Evolutionary conservation across 352 stramenopile species (phyloP).

Genomic region (Phytophthora foliorum): DNA sequence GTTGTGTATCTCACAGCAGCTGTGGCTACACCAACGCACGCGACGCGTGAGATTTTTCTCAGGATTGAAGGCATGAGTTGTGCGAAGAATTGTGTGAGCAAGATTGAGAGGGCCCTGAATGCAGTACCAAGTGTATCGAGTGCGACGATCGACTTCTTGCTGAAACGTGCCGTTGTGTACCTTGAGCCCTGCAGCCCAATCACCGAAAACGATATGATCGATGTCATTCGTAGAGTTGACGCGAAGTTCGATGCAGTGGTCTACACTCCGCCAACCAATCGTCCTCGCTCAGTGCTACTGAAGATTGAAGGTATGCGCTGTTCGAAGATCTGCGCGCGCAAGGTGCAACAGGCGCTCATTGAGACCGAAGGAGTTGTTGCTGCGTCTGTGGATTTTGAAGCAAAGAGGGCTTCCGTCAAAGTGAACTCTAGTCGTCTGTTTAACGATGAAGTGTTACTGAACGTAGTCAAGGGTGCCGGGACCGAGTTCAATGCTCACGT

Average conservation of each 20-base stretch:
- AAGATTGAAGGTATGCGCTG: conserved; percentile 72
- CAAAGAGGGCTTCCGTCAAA: conserved; percentile 62
- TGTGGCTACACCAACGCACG: conserved; percentile 7
- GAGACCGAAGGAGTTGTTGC: conserved; percentile 81
- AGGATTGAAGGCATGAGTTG: neutral
- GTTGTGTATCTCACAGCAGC: conserved; percentile 33
- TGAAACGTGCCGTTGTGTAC: neutral
- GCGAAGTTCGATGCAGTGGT: neutral
- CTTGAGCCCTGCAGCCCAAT: neutral
- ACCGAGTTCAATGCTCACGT: conserved; percentile 51
- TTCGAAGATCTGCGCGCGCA: conserved; percentile 55
- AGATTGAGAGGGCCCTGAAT: neutral
- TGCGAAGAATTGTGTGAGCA: conserved; percentile 2
- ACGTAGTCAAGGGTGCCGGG: conserved; percentile 43
- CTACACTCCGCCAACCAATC: neutral
- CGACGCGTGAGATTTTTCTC: neutral
- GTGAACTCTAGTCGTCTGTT: conserved; percentile 51
- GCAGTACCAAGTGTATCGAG: neutral
- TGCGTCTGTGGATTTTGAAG: conserved; percentile 59
- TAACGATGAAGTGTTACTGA: conserved; percentile 57
- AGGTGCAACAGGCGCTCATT: conserved; percentile 76
- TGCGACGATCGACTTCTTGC: neutral
- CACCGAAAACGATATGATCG: neutral
- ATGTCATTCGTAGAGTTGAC: neutral
- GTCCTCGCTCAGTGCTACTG: conserved; percentile 49